Base-by-base conservation (phyloP, 2,329 filamentous ascomycete genomes). In the Coleophoma crateriformis region DNA sequence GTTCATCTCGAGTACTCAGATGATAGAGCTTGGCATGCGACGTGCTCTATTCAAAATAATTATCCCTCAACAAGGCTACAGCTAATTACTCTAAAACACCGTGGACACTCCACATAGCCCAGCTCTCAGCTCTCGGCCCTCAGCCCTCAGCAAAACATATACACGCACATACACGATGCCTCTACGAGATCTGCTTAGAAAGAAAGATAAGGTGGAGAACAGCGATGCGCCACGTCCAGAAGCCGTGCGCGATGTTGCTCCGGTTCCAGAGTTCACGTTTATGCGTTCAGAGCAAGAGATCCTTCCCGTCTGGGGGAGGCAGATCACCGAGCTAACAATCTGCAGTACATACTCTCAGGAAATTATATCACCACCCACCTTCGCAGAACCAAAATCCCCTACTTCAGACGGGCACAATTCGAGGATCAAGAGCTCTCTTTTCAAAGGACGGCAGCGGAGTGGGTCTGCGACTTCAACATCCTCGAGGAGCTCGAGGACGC, bases 241-340 rank as follows among this genome's bases (percentile, higher is more conserved):
- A 32, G 61, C 66, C n/a, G 62, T 63, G 38, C 47, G 45, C 34
- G 50, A 60, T 39, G 53, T 52, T 8, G 53, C 58, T 15, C 47
- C 42, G n/a, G 32, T 74, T 1, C 84, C 86, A 50, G 83, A 88
- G 58, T 90, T 96, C 71, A 89, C 78, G 55, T 90, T 96, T 71
- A 78, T 94, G 62, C 85, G 90, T 54, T 86, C 88, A 54, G 90
- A 95, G 54, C 56, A 92, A 95, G 41, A 10, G 33, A 11, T 44
- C 20, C 20, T 27, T 27, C 41, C 12, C 41, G n/a, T 44, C 41
- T 15, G 27, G 15, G 19, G 10, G 32, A 22, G 12, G 27, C 8
- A 32, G 20, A 32, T 13, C 27, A 32, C 14, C 20, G 8, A 13
- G 35, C 41, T 44, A 44, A 44, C 20, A 14, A 12, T 14, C 8